Evolutionary conservation across 148 eudicot genomes (phyloP).

Genomic region (Rhododendron williamsianum): DNA sequence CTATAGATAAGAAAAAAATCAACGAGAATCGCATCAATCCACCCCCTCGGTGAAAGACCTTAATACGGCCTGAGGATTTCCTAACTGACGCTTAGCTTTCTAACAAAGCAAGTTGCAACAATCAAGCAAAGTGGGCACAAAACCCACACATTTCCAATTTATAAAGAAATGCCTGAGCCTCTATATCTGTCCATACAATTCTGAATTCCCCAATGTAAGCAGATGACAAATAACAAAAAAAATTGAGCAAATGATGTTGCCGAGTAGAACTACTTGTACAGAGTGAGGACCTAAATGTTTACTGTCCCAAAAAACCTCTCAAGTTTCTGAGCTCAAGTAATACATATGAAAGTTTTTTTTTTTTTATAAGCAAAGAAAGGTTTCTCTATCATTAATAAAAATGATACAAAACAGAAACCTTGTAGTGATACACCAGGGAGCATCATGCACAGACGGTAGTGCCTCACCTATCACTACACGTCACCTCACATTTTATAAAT

Average conservation of each 20-base stretch:
- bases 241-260: neutral
- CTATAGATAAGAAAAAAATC: neutral
- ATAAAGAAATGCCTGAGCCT: neutral
- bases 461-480: too few relatives aligned
- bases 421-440: too few relatives aligned
- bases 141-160: neutral
- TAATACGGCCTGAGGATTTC: neutral
- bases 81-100: neutral
- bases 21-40: neutral
- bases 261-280: neutral
- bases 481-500: too few relatives aligned
- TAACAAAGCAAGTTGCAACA: neutral
- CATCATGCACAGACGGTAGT: too few relatives aligned
- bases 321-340: neutral
- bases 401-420: too few relatives aligned
- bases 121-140: neutral
- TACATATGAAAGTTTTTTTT: neutral
- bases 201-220: neutral
- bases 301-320: neutral
- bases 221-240: neutral
- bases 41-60: neutral
- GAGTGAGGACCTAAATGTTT: neutral
- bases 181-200: neutral
- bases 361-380: neutral
- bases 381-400: too few relatives aligned